Evolutionary conservation across 1,284 basidiomycete species (phyloP), one percentile per base, ranked within the genome.

Genomic region (Boletellus deceptivus): DNA sequence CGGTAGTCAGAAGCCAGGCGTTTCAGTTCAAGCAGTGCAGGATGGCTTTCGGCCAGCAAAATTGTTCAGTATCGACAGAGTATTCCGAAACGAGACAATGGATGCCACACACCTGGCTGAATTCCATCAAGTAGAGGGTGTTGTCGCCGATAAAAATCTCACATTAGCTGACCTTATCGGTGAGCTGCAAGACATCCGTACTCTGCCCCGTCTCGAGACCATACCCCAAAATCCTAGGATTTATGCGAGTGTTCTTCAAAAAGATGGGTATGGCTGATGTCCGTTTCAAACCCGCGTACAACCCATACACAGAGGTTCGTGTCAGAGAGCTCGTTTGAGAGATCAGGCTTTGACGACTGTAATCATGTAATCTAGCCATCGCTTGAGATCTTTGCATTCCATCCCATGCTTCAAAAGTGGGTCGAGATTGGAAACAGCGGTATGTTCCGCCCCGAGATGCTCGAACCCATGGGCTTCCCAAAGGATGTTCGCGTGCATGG

Each of bases 401-500:
- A 99, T 68, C 91, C 94, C 43, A 86, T 89, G 62, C 79, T 99
- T 40, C 79, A 89, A 66, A 93, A 93, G 68, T 99, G 97, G 95
- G 96, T 99, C 43, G 96, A 99, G 66, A 86, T 91, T 18, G 89
- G 89, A 20, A 91, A 96, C 75, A 96, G 92, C 62, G 97, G 97
- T 41, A 97, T 99, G 90, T 99, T 99, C 87, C 83, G 97, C 35
- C 97, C 97, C 3, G 97, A 99, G 70, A 99, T 99, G 96, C 78
- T 99, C 43, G 93, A 94, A 67, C 94, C 97, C 9, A 99, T 99
- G 95, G 97, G 97, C 38, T 86, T 99, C 65, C 97, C 97, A 3
- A 92, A 94, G 59, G 94, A 95, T 61, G 94, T 99, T 10, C 88
- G 95, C 46, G 96, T 98, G 3, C 89, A 97, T 58, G 97, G 97